Percentiles rank a stretch among this genome's conserved stretches.
phyloP scores from a whole-genome alignment of 495 filamentous ascomycete genomes.

The Podospora pseudoanserina region DNA sequence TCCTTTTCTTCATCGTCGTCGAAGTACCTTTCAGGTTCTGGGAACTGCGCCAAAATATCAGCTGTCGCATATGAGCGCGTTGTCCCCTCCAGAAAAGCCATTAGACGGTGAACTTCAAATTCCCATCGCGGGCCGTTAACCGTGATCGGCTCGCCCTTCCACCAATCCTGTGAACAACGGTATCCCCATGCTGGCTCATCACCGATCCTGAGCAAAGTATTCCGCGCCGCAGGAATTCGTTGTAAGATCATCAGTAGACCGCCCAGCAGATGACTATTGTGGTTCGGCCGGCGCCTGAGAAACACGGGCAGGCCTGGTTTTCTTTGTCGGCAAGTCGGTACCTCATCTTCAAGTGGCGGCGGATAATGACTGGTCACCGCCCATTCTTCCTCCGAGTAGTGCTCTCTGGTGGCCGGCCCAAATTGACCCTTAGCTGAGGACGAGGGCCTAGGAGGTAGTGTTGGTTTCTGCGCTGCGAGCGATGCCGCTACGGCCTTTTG shows the following conservation, averaged over 20 bases:
- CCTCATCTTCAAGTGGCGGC: not conserved
- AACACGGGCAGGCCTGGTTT: slow-evolving; percentile 61
- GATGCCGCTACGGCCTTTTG: not conserved
- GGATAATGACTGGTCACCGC: not conserved
- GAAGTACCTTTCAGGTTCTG: not conserved
- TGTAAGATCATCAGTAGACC: slow-evolving; percentile 76
- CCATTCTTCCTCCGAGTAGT: not conserved
- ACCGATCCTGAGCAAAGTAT: slow-evolving; percentile 60
- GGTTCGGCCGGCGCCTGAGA: slow-evolving; percentile 52
- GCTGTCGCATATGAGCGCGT: slow-evolving; percentile 77
- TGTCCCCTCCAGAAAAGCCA: slow-evolving; percentile 80
- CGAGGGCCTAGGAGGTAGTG: not conserved
- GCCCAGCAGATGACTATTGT: slow-evolving; percentile 55
- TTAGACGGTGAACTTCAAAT: slow-evolving; percentile 68
- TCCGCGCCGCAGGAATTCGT: slow-evolving; percentile 74
- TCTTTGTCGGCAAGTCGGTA: slow-evolving; percentile 55
- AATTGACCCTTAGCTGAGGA: not conserved
- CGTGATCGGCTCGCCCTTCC: slow-evolving; percentile 68
- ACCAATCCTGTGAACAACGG: slow-evolving; percentile 73
- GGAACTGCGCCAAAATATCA: slow-evolving; percentile 40
- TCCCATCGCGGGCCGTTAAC: slow-evolving; percentile 54
- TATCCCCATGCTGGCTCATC: slow-evolving; percentile 54
- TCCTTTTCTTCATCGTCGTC: slow-evolving; percentile 27
- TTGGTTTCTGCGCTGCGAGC: not conserved
- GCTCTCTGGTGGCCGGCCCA: not conserved